Base-by-base conservation (phyloP, 2,329 filamentous ascomycete genomes). In the Elsinoe fawcettii region DNA sequence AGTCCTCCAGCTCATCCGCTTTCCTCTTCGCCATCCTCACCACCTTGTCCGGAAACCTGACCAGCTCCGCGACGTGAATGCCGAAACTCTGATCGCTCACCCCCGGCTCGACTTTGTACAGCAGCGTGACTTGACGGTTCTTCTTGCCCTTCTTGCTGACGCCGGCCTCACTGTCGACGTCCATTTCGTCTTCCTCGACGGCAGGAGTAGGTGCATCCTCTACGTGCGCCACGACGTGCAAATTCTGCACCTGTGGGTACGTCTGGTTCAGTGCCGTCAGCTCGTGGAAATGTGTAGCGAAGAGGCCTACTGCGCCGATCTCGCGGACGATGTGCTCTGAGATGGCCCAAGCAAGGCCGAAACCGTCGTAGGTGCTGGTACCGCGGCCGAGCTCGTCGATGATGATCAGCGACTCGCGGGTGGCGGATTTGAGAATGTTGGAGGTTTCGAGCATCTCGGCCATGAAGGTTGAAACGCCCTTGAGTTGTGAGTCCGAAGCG, bases 1-100 rank as follows among this genome's bases (percentile, higher is more conserved):
- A 99, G 70, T 99, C 93, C 71, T 99, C 93, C 34, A 99, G 79
- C 77, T 99, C 95, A 71, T 97, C 93, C 0, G 93, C 93, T 76
- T 99, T 99, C 65, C 93, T 83, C 75, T 95, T 95, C n/a, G 93
- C 93, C 95, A 99, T 99, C 62, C 90, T 90, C 60, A 99, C 88
- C 14, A 99, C 95, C 75, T 99, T 99, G 65, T 90, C 86, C 0
- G 93, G 93, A 75, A 99, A 99, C 44, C 91, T 84, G 18, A 99
- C 93, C 5, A 99, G 81, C 74, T 99, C 93, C 0, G 93, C 93
- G 12, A 99, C 95, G 73, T 99, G 93, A 65, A 99, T 99, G 65
- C 93, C 93, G 70, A 99, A 99, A 59, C 87, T 93, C 74, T 99
- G 93, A 71, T 99, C 93, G 69, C 90, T 96, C 65, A 99, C 87